These are phyloP conservation scores for Fusarium concolor DNA, from an alignment of 2,329 filamentous ascomycete genomes.

Conservation along the genomic window DNA sequence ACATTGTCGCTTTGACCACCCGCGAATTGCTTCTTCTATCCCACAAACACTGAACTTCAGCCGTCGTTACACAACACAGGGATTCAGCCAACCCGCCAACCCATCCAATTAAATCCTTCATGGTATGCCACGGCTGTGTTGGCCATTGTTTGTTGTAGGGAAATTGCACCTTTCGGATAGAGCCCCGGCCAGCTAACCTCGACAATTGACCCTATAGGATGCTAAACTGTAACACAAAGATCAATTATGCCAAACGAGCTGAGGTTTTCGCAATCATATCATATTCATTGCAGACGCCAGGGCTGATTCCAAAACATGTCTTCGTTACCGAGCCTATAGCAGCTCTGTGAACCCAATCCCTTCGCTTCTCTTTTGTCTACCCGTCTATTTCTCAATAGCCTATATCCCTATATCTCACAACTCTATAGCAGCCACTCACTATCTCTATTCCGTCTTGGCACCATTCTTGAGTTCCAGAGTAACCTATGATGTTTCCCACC, in stretches of 20 bases:
- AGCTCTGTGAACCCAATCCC: background rate
- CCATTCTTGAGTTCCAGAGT: slow-evolving; percentile 45
- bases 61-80: slow-evolving; percentile 7
- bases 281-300: background rate
- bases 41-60: slow-evolving; percentile 7
- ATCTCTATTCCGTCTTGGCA: slow-evolving; percentile 26
- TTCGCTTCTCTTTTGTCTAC: slow-evolving; percentile 21
- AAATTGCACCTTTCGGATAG: background rate
- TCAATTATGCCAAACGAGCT: background rate
- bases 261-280: slow-evolving; percentile 7
- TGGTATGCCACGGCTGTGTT: background rate
- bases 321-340: background rate
- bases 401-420: background rate
- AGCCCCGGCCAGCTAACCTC: background rate
- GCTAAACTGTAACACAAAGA: background rate
- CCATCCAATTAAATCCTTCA: slow-evolving; percentile 5
- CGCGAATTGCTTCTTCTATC: slow-evolving; percentile 12
- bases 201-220: background rate
- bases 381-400: slow-evolving; percentile 11
- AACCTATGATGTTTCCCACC: slow-evolving; percentile 30
- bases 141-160: background rate
- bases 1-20: slow-evolving; percentile 4
- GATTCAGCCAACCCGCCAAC: slow-evolving; percentile 10
- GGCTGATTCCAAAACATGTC: slow-evolving; percentile 6
- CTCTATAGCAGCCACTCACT: slow-evolving; percentile 12